Base-by-base conservation (phyloP, 2,329 filamentous ascomycete genomes). In the Colletotrichum euphorbiae region DNA sequence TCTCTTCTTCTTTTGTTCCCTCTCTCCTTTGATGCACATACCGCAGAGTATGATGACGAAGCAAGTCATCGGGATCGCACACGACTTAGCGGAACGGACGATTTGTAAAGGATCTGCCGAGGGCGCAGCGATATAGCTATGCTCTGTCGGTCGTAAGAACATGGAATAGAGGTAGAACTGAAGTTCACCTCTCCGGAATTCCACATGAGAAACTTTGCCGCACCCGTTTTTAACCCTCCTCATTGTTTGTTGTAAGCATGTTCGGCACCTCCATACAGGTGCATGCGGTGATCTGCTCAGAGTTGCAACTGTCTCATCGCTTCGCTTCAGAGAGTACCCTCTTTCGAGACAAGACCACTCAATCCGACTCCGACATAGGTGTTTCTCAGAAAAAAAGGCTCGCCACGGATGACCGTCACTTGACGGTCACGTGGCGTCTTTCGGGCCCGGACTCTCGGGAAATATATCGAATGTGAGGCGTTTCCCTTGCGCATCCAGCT, bases 21-120 rank as follows among this genome's bases (percentile, higher is more conserved):
- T 36, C 48, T 56, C 42, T n/a, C 31, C 11, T 56, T 42, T 56
- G 13, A 43, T 56, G 5, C 19, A 56, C 52, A 56, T 56, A 56
- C 52, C 52, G 38, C n/a, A 15, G 33, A 21, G 52, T 4, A 21
- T 21, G 3, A n/a, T 56, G 19, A 56, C 21, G 36, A 24, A 8
- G 28, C 28, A 28, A 56, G 21, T 43, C 52, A 28, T 8, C n/a
- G 52, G 15, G 12, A 19, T 43, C 12, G 38, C 52, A 43, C 9
- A 28, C 52, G 52, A 56, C 31, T 19, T 17, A 17, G 33, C 8
- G 17, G 33, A n/a, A 19, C 33, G 11, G 28, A 31, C 28, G 28
- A 17, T 52, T 36, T n/a, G 28, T 11, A n/a, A n/a, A 12, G 12
- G 48, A 24, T n/a, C 24, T 50, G 21, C 24, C 46, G 13, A 28